A percentile compares a stretch with the other conserved stretches of the same genome.
Evolutionary conservation across 352 stramenopile species (phyloP).

Genomic region (Pythium insidiosum): DNA sequence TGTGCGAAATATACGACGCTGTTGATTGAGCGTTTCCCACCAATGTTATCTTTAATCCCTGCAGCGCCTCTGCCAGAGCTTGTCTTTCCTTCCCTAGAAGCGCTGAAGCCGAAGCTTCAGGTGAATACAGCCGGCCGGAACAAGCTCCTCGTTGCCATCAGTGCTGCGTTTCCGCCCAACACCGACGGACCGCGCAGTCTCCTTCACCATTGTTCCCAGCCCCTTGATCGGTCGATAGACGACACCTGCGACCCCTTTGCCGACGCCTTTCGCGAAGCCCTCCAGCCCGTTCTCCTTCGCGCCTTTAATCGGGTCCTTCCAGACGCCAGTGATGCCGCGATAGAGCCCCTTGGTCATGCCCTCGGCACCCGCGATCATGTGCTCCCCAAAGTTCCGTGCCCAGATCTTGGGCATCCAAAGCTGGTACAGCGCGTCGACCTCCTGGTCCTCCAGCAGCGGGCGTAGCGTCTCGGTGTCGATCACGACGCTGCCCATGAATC

Average conservation of each 20-base stretch:
- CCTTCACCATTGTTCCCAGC: constrained; percentile 67
- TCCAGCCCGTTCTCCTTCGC: constrained; percentile 63
- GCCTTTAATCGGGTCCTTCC: constrained; percentile 73
- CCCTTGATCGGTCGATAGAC: constrained; percentile 68
- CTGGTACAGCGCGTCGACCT: constrained; percentile 46
- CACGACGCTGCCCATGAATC: constrained; percentile 53
- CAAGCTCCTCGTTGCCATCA: constrained; percentile 31
- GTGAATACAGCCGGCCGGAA: constrained; percentile 45
- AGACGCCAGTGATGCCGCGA: constrained; percentile 62
- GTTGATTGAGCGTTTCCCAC: too few species aligned
- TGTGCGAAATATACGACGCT: too few species aligned
- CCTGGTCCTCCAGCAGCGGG: constrained; percentile 16
- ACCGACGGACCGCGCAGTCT: constrained; percentile 59
- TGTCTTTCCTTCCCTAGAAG: constrained; percentile 24
- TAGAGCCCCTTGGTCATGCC: constrained; percentile 62
- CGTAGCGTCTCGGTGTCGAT: constrained; percentile 31
- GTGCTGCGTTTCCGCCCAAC: constrained; percentile 40
- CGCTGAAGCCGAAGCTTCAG: constrained; percentile 60
- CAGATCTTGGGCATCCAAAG: constrained; percentile 60
- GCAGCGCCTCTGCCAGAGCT: not conserved
- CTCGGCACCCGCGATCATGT: constrained; percentile 72
- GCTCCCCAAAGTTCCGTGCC: constrained; percentile 70
- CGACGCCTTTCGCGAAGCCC: constrained; percentile 68
- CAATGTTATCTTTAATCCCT: too few species aligned
- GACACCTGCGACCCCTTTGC: constrained; percentile 55